phyloP scores from a whole-genome alignment of 352 stramenopile genomes.

The Pythium volutum region DNA sequence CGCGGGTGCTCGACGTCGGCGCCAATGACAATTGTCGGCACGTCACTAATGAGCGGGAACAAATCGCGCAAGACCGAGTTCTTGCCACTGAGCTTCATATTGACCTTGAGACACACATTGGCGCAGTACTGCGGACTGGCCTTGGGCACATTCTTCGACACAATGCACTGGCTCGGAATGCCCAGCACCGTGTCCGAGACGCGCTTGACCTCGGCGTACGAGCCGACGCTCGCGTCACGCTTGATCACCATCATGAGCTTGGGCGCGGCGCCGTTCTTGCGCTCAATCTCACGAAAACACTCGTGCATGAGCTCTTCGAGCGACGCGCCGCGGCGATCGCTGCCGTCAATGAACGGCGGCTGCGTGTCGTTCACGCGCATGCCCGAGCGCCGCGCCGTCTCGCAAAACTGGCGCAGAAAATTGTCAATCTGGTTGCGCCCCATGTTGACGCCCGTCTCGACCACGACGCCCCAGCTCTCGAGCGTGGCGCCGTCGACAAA shows the following conservation, averaged over 20 bases:
- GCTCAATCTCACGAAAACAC: constrained; percentile 47
- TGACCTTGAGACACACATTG: constrained; percentile 46
- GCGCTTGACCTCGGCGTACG: constrained; percentile 41
- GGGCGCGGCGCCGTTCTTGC: constrained; percentile 6
- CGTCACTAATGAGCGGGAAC: constrained; percentile 28
- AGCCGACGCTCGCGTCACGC: constrained; percentile 18
- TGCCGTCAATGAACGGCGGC: constrained; percentile 39
- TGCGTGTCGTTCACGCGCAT: constrained; percentile 39
- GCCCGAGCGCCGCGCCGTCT: constrained; percentile 33
- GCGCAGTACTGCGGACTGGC: constrained; percentile 32
- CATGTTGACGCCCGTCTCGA: constrained; percentile 19
- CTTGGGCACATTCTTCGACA: constrained; percentile 33
- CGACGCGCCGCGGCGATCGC: constrained; percentile 32
- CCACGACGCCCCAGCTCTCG: constrained; percentile 57
- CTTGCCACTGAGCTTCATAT: constrained; percentile 42
- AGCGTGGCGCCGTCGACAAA: constrained; percentile 55
- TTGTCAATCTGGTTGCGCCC: constrained; percentile 23
- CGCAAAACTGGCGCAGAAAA: constrained; percentile 43
- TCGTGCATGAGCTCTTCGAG: constrained; percentile 64
- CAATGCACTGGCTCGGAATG: constrained; percentile 45
- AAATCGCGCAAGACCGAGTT: constrained; percentile 32
- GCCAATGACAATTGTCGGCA: constrained; percentile 47
- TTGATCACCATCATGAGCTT: constrained; percentile 38
- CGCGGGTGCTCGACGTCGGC: constrained; percentile 52
- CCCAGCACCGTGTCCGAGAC: constrained; percentile 39